phyloP scores from a whole-genome alignment of 371 early-diverging fungal genomes.

The Lichtheimia ornata region DNA sequence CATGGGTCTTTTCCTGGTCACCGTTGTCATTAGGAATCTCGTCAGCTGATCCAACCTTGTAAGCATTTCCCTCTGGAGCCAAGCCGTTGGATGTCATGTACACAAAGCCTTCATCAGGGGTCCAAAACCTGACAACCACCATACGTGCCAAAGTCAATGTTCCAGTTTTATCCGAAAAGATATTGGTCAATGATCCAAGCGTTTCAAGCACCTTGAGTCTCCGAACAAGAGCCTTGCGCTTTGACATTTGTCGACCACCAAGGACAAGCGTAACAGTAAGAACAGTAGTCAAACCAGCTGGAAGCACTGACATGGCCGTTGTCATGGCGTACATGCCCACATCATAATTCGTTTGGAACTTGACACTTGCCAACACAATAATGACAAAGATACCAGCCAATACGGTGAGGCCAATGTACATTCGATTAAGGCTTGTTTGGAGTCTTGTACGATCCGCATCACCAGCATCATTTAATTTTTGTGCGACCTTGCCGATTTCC shows the following conservation, averaged over 20 bases:
- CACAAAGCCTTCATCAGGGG: constrained; percentile 62
- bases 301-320: constrained; percentile 91
- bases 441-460: constrained; percentile 66
- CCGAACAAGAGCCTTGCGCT: constrained; percentile 57
- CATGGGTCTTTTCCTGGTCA: not conserved
- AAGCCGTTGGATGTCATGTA: constrained; percentile 61
- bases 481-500: constrained; percentile 87
- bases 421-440: constrained; percentile 68
- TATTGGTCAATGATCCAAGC: constrained; percentile 83
- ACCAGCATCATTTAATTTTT: constrained; percentile 69
- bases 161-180: constrained; percentile 91
- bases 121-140: constrained; percentile 60
- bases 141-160: constrained; percentile 34
- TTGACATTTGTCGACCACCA: constrained; percentile 84
- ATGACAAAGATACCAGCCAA: constrained; percentile 40
- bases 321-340: constrained; percentile 29
- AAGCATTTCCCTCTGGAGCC: constrained; percentile 62
- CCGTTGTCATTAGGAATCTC: not conserved
- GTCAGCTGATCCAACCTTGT: constrained; percentile 32
- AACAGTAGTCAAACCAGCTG: constrained; percentile 94
- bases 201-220: constrained; percentile 66
- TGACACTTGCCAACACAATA: constrained; percentile 36
- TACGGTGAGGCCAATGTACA: constrained; percentile 67
- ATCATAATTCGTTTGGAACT: constrained; percentile 24
- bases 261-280: constrained; percentile 87